A percentile compares a stretch with the other conserved stretches of the same genome.
These are phyloP conservation scores for Aureobasidium sp. DNA, from an alignment of 2,329 filamentous ascomycete species.

Conservation along the genomic window DNA sequence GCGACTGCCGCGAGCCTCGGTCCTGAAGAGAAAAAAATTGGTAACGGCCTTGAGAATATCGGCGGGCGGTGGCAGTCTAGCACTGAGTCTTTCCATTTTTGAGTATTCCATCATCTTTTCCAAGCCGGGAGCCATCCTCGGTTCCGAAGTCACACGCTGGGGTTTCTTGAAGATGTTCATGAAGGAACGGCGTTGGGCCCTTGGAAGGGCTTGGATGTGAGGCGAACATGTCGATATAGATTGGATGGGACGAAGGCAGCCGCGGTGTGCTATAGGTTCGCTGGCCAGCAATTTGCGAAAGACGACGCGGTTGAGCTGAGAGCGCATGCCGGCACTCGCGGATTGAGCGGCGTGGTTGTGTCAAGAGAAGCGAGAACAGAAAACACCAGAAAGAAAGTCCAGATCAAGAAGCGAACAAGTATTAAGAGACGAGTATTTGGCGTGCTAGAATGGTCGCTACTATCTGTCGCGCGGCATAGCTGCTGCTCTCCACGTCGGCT, in stretches of 20 bases:
- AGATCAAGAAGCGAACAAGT: not conserved
- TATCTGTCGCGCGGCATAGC: not conserved
- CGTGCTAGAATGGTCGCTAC: not conserved
- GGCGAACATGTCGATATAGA: conserved; percentile 19
- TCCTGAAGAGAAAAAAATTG: too few relatives aligned
- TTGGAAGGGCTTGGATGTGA: not conserved
- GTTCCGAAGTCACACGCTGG: conserved; percentile 47
- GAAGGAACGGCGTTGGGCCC: conserved; percentile 45
- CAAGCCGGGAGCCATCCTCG: conserved; percentile 61
- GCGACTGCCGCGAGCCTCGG: too few relatives aligned
- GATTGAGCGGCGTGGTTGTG: not conserved
- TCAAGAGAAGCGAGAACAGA: not conserved
- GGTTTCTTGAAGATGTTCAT: conserved; percentile 54
- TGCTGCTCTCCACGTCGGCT: not conserved
- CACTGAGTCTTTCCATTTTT: conserved; percentile 51
- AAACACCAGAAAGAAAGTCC: not conserved
- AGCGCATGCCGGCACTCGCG: conserved; percentile 39
- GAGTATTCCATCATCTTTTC: conserved; percentile 61
- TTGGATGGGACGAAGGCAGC: conserved; percentile 29
- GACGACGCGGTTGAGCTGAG: conserved; percentile 51
- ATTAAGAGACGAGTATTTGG: not conserved
- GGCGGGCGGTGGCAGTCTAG: conserved; percentile 54
- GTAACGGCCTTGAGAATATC: conserved; percentile 58
- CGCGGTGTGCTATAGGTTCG: conserved; percentile 38
- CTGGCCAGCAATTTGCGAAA: conserved; percentile 49